Base-by-base conservation (phyloP, 2,329 filamentous ascomycete species). In the Colletotrichum salicis region DNA sequence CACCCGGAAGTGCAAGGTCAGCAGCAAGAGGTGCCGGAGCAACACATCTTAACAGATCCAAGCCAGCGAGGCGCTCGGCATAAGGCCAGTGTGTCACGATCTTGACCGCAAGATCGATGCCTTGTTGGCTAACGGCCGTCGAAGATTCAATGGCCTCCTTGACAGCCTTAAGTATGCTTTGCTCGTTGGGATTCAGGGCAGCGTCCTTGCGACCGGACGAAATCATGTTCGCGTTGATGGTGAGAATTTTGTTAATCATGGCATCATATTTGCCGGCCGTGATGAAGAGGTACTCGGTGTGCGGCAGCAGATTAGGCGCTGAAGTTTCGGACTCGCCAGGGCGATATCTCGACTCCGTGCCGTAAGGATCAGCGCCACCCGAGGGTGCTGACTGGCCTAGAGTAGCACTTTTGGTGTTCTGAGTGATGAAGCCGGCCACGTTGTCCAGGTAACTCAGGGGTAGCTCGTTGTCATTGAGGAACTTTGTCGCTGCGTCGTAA, bases 401-500 rank as follows among this genome's bases (percentile, higher is more conserved):
- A 1, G 92, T 94, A 8, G 94, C 93, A 4, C 95, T 95, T 82
- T 96, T 90, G 1, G 95, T 97, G 78, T 98, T 98, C 67, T 93
- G 88, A 11, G 93, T 89, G 76, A 99, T 97, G 81, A 98, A 98
- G 75, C 96, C 93, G 7, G 95, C 94, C 19, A 98, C 95, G 79
- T 95, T 94, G 76, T 98, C 96, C 15, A 98, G 87, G 78, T 97
- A 98, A 4, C 89, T 90, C 66, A 97, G 88, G 1, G 96, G 94
- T 1, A 98, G 87, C 78, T 98, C 93, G 77, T 98, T 97, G 78
- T 95, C 91, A 76, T 92, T 89, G 59, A 98, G 91, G 76, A 98
- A 99, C 78, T 94, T 97, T 45, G 93, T 94, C 0, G 96, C 96
- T 2, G 93, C 92, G 76, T 97, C 94, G 80, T 97, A 98, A 0